Conservation (phyloP, 2,329 filamentous ascomycete species). For the Trichoderma koningii region DNA sequence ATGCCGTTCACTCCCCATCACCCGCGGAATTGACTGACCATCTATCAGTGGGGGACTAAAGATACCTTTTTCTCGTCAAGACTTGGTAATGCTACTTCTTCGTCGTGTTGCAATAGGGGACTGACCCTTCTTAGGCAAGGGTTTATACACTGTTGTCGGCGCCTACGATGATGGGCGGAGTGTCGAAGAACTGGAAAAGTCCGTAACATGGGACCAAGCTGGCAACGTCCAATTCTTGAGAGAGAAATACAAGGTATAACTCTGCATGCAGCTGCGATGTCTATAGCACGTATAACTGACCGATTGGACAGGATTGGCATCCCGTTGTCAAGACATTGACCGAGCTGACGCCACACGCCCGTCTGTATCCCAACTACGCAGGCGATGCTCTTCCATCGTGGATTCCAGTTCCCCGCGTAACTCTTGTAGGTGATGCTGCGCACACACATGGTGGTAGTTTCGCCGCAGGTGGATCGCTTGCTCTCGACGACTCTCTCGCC, state of each 20-base stretch:
- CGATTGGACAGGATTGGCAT: constrained; percentile 41
- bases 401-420: constrained; percentile 36
- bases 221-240: constrained; percentile 42
- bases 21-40: neutral
- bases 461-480: constrained; percentile 43
- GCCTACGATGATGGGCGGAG: constrained; percentile 43
- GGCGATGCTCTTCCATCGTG: constrained; percentile 44
- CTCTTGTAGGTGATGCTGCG: constrained; percentile 43
- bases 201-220: constrained; percentile 42
- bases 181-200: constrained; percentile 35
- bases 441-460: constrained; percentile 46
- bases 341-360: constrained; percentile 43
- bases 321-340: constrained; percentile 43
- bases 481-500: constrained; percentile 40
- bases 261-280: neutral
- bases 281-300: neutral
- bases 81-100: constrained; percentile 36
- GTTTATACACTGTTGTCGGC: constrained; percentile 48
- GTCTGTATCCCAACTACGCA: constrained; percentile 47
- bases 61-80: constrained; percentile 37
- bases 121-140: constrained; percentile 28
- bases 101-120: neutral
- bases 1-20: neutral
- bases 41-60: constrained; percentile 29
- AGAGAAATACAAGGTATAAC: constrained; percentile 36